Conservation (phyloP, 2,329 filamentous ascomycete genomes). For the Penicillium sp. region DNA sequence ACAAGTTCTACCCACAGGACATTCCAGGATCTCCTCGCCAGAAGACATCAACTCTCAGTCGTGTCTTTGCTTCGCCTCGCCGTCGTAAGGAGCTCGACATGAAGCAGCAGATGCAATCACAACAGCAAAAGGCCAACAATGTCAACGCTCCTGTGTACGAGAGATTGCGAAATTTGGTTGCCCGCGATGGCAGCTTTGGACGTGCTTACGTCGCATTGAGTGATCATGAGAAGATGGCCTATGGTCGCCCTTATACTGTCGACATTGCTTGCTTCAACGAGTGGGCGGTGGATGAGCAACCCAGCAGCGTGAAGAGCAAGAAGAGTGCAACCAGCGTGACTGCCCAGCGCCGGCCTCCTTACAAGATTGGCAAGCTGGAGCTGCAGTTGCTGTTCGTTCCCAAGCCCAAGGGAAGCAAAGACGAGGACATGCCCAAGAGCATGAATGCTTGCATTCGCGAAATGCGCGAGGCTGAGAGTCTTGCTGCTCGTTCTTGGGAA, state of each 20-base stretch:
- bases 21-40: constrained; percentile 63
- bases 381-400: constrained; percentile 94
- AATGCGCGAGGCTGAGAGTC: constrained; percentile 85
- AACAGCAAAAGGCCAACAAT: constrained; percentile 70
- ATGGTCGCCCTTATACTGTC: constrained; percentile 81
- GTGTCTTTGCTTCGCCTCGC: constrained; percentile 91
- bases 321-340: constrained; percentile 63
- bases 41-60: constrained; percentile 87
- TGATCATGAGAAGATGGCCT: constrained; percentile 86
- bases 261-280: constrained; percentile 98
- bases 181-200: constrained; percentile 89
- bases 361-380: constrained; percentile 92
- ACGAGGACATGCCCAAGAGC: constrained; percentile 99
- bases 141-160: constrained; percentile 69
- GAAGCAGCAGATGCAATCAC: constrained; percentile 79
- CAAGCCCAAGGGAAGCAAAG: constrained; percentile 79
- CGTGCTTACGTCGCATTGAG: constrained; percentile 92
- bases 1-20: constrained; percentile 59
- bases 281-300: constrained; percentile 87
- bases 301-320: constrained; percentile 94
- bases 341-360: constrained; percentile 77
- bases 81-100: constrained; percentile 94
- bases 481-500: constrained; percentile 77
- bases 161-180: constrained; percentile 81
- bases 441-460: constrained; percentile 97